Conservation (phyloP, 306 rosid genomes). For the Cotoneaster glaucophyllus region DNA sequence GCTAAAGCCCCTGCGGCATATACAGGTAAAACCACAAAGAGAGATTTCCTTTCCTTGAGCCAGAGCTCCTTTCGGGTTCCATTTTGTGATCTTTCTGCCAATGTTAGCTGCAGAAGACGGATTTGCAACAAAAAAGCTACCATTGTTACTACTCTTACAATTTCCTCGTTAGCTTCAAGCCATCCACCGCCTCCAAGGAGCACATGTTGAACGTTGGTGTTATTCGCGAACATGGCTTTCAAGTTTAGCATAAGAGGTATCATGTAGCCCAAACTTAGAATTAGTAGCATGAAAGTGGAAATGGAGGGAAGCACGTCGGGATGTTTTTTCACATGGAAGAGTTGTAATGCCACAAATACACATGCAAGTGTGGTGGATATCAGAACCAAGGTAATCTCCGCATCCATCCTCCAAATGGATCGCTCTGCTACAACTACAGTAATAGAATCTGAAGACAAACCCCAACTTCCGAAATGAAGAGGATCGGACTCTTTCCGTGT, state of each 20-base stretch:
- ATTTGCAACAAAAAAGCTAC: conserved; percentile 46
- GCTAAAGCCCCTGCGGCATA: not conserved
- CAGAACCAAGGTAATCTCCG: conserved; percentile 43
- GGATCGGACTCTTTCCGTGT: conserved; percentile 23
- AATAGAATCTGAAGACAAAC: conserved; percentile 17
- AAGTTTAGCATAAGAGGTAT: conserved; percentile 50
- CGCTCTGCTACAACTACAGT: not conserved
- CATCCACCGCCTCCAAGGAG: conserved; percentile 26
- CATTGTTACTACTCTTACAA: conserved; percentile 37
- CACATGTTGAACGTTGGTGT: conserved; percentile 7
- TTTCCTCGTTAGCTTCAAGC: conserved; percentile 41
- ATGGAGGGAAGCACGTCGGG: conserved; percentile 39
- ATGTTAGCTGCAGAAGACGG: conserved; percentile 38
- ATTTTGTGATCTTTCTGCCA: conserved; percentile 32
- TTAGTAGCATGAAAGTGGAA: conserved; percentile 39
- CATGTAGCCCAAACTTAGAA: conserved; percentile 41
- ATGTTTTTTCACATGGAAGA: conserved; percentile 43
- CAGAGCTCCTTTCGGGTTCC: conserved; percentile 18
- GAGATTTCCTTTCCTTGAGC: conserved; percentile 33
- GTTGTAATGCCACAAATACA: conserved; percentile 37
- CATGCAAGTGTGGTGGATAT: conserved; percentile 39
- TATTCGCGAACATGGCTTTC: conserved; percentile 38
- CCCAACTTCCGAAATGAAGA: conserved; percentile 31
- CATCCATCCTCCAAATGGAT: conserved; percentile 43
- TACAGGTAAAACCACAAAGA: conserved; percentile 17